These are phyloP conservation scores for Leccinum broughii DNA, from an alignment of 768 basidiomycete species.

Conservation along the genomic window DNA sequence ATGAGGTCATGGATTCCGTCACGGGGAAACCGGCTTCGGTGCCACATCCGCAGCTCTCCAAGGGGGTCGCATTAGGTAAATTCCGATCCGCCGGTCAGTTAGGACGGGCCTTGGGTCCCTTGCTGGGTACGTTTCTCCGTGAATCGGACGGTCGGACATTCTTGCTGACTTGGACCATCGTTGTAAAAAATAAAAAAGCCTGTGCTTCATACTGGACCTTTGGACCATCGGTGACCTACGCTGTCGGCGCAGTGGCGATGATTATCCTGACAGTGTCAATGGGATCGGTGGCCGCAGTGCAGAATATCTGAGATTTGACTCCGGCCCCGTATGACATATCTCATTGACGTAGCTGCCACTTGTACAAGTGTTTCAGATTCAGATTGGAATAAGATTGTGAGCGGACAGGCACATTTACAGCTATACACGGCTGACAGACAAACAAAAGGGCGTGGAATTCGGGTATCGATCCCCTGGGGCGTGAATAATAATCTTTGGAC, in stretches of 20 bases:
- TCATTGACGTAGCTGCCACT: not conserved
- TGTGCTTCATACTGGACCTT: conserved; percentile 90
- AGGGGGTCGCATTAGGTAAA: conserved; percentile 79
- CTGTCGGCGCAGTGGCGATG: conserved; percentile 65
- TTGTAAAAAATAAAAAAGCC: conserved; percentile 61
- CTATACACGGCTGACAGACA: conserved; percentile 5
- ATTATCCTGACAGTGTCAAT: conserved; percentile 55
- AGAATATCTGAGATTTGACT: conserved; percentile 1
- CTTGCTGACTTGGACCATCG: conserved; percentile 13
- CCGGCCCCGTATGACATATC: not conserved
- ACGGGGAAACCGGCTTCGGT: conserved; percentile 55
- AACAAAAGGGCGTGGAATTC: conserved; percentile 1
- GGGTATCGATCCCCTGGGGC: not conserved
- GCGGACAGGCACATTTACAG: not conserved
- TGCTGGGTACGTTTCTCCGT: conserved; percentile 62
- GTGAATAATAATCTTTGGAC: conserved; percentile 13
- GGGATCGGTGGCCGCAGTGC: conserved; percentile 42
- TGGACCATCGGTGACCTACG: conserved; percentile 78
- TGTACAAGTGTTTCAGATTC: conserved; percentile 7
- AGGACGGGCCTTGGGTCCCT: conserved; percentile 88
- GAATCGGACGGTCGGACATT: not conserved
- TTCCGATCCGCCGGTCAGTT: conserved; percentile 95
- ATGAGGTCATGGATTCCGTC: conserved; percentile 61
- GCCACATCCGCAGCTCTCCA: conserved; percentile 65
- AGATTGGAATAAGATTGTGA: conserved; percentile 3